phyloP scores from a whole-genome alignment of 352 stramenopile species.

The Saprolegnia parasitica region DNA sequence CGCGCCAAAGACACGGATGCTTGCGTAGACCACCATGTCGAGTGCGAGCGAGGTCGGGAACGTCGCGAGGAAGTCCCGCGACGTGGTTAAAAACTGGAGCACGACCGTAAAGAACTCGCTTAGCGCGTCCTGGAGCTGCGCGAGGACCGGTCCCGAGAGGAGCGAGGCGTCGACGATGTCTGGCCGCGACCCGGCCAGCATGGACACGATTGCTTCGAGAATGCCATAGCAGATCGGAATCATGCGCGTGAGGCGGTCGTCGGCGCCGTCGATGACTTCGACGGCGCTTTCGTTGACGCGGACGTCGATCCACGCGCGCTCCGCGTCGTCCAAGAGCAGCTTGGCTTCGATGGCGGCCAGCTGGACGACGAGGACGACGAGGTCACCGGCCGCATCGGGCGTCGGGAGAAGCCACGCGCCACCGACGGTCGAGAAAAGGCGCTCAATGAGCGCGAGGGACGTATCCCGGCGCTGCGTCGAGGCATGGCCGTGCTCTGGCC shows the following conservation, averaged over 20 bases:
- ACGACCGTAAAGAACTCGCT: slow-evolving; percentile 66
- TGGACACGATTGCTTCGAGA: slow-evolving; percentile 62
- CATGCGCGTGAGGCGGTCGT: slow-evolving; percentile 43
- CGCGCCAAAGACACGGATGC: slow-evolving; percentile 63
- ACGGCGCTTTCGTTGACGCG: slow-evolving; percentile 49
- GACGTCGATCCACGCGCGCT: slow-evolving; percentile 60
- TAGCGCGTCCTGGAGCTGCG: slow-evolving; percentile 72
- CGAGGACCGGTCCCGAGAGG: slow-evolving; percentile 62
- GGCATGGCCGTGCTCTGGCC: slow-evolving; percentile 7
- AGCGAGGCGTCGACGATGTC: slow-evolving; percentile 41
- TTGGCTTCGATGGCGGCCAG: slow-evolving; percentile 39
- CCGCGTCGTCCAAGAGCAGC: slow-evolving; percentile 78
- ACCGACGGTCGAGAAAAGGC: background rate
- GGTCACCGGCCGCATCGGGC: background rate
- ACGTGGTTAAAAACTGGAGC: slow-evolving; percentile 60
- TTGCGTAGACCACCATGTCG: slow-evolving; percentile 72
- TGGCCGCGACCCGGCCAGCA: slow-evolving; percentile 37
- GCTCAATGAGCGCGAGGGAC: slow-evolving; percentile 11
- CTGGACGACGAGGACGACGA: slow-evolving; percentile 7
- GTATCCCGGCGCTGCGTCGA: background rate
- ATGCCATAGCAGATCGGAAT: slow-evolving; percentile 75
- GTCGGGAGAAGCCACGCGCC: slow-evolving; percentile 9
- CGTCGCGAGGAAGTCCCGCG: slow-evolving; percentile 64
- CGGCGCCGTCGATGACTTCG: slow-evolving; percentile 40
- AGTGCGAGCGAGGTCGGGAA: slow-evolving; percentile 54